Conservation (phyloP, 164 flowering plant species). For the Kingdonia uniflora region DNA sequence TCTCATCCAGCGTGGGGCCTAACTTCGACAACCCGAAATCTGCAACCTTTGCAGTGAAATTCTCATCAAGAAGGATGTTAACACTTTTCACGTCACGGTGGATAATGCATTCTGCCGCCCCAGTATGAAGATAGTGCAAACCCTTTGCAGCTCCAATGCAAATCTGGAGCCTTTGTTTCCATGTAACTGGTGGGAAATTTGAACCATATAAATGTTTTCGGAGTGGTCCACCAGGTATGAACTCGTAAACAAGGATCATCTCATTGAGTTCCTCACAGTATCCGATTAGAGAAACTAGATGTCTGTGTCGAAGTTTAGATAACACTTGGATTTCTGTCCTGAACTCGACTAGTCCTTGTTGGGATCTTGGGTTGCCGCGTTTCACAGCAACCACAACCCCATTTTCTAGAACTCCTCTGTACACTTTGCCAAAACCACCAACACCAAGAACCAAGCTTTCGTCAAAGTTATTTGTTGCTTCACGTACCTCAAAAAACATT, state of each 20-base stretch:
- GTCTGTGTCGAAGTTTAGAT: constrained; percentile 39
- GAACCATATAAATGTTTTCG: constrained; percentile 40
- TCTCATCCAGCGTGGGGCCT: constrained; percentile 40
- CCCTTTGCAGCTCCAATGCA: constrained; percentile 57
- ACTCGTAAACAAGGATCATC: constrained; percentile 49
- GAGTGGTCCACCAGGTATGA: constrained; percentile 43
- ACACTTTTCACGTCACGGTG: constrained; percentile 48
- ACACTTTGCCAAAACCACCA: constrained; percentile 45
- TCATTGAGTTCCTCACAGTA: constrained; percentile 43
- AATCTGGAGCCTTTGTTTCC: constrained; percentile 44
- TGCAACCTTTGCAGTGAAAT: constrained; percentile 31
- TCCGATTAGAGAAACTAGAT: constrained; percentile 45
- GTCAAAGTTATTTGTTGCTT: constrained; percentile 41
- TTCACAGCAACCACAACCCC: constrained; percentile 37
- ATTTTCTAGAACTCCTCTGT: constrained; percentile 32
- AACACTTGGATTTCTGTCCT: constrained; percentile 43
- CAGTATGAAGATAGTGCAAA: constrained; percentile 50
- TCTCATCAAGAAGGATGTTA: constrained; percentile 43
- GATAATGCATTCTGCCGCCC: constrained; percentile 37
- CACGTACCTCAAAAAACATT: constrained; percentile 28
- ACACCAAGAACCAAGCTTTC: constrained; percentile 34
- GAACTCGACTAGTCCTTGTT: constrained; percentile 38
- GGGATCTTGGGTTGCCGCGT: constrained; percentile 38
- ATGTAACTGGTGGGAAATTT: constrained; percentile 25
- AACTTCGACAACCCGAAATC: constrained; percentile 45